These are phyloP conservation scores for Blastocladiella emersonii DNA, from an alignment of 371 early-diverging fungal genomes.

Conservation along the genomic window DNA sequence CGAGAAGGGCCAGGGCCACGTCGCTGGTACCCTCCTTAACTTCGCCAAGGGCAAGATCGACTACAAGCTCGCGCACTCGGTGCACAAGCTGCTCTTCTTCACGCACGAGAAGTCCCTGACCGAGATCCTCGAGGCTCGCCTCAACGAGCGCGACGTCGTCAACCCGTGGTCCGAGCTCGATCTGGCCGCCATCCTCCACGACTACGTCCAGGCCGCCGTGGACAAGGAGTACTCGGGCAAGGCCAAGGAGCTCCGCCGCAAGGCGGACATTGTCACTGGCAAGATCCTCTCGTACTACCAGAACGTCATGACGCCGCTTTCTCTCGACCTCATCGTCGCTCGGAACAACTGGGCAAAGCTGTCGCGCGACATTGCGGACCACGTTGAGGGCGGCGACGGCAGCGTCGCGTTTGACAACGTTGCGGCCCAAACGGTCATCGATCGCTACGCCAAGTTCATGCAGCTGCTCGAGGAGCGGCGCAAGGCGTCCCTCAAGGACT, in stretches of 20 bases:
- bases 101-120: not conserved
- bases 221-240: constrained; percentile 1
- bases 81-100: constrained; percentile 5
- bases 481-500: no score
- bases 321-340: not conserved
- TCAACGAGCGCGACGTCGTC: constrained; percentile 1
- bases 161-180: constrained; percentile 5
- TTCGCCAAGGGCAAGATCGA: constrained; percentile 3
- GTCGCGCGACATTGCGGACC: not conserved
- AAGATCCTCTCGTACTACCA: constrained; percentile 5
- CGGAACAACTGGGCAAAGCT: not conserved
- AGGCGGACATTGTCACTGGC: constrained; percentile 3
- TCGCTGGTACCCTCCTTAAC: constrained; percentile 3
- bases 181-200: constrained; percentile 5
- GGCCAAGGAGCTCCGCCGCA: not conserved
- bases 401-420: no score
- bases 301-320: constrained; percentile 5
- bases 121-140: not conserved
- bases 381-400: not conserved
- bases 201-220: constrained; percentile 3
- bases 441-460: constrained; percentile 2
- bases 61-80: constrained; percentile 5
- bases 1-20: constrained; percentile 2
- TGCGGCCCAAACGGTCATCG: not conserved
- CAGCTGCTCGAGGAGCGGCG: not conserved